A percentile compares a stretch with the other conserved stretches of the same genome.
These are phyloP conservation scores for Alternaria sp. DNA, from an alignment of 2,329 filamentous ascomycete genomes.

Conservation along the genomic window DNA sequence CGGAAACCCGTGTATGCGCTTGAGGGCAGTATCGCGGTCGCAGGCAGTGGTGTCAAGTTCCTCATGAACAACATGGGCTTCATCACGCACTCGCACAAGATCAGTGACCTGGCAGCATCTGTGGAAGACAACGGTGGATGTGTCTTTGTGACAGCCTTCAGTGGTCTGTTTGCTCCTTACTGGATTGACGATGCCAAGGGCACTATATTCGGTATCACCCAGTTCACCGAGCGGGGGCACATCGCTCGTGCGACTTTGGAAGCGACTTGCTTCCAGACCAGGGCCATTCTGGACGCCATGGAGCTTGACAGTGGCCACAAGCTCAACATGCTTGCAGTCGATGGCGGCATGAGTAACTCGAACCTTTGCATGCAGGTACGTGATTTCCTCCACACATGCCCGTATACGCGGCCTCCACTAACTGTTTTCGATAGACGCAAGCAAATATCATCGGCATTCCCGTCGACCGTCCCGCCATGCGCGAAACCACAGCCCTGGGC, in stretches of 20 bases:
- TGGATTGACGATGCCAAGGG: constrained; percentile 94
- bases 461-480: constrained; percentile 84
- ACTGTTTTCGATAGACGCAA: constrained; percentile 65
- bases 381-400: constrained; percentile 4
- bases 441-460: constrained; percentile 84
- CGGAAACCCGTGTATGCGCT: constrained; percentile 77
- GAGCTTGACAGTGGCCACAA: constrained; percentile 81
- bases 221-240: constrained; percentile 83
- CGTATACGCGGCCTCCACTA: constrained; percentile 7
- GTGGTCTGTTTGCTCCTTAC: constrained; percentile 88
- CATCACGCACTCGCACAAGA: constrained; percentile 66
- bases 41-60: constrained; percentile 77
- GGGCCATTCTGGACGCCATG: constrained; percentile 91
- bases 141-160: constrained; percentile 87
- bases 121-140: constrained; percentile 82
- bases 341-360: constrained; percentile 88
- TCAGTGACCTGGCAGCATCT: constrained; percentile 68
- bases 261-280: constrained; percentile 90
- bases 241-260: constrained; percentile 89
- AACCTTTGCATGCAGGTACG: constrained; percentile 80
- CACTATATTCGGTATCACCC: constrained; percentile 81
- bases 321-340: constrained; percentile 78
- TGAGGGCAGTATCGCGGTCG: constrained; percentile 84
- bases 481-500: constrained; percentile 86
- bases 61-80: constrained; percentile 70